Percentiles rank a stretch among this genome's conserved stretches.
These are phyloP conservation scores for Centrapalus pauciflorus DNA, from an alignment of 129 eudicot genomes.

Conservation along the genomic window DNA sequence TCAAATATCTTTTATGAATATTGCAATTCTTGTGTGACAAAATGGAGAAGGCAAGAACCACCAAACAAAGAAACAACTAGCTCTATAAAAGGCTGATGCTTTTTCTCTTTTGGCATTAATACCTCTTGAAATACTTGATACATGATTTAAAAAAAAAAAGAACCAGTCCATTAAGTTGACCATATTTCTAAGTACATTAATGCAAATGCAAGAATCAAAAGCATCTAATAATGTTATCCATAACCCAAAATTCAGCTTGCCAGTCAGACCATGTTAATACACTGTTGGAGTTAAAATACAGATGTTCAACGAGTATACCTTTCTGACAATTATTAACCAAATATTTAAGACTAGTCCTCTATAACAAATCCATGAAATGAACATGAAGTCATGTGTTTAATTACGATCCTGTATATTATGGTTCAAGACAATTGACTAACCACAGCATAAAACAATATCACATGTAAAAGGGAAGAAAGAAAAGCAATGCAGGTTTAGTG, in stretches of 20 bases:
- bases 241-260: neutral
- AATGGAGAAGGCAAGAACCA: neutral
- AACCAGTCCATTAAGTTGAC: neutral
- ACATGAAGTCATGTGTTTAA: neutral
- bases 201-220: neutral
- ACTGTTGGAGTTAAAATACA: too few species aligned
- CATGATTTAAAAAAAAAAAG: neutral
- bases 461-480: neutral
- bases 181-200: neutral
- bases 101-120: neutral
- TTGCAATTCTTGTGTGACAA: neutral
- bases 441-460: neutral
- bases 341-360: neutral
- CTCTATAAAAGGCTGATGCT: neutral
- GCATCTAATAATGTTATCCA: neutral
- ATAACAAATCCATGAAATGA: neutral
- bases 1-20: too few species aligned
- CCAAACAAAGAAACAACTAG: neutral
- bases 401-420: neutral
- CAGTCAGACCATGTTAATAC: neutral
- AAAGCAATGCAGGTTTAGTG: neutral
- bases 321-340: neutral
- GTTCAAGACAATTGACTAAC: neutral
- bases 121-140: neutral
- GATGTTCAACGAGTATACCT: neutral